These are phyloP conservation scores for Sextonia rubra DNA, from an alignment of 164 flowering plant species.

Conservation along the genomic window DNA sequence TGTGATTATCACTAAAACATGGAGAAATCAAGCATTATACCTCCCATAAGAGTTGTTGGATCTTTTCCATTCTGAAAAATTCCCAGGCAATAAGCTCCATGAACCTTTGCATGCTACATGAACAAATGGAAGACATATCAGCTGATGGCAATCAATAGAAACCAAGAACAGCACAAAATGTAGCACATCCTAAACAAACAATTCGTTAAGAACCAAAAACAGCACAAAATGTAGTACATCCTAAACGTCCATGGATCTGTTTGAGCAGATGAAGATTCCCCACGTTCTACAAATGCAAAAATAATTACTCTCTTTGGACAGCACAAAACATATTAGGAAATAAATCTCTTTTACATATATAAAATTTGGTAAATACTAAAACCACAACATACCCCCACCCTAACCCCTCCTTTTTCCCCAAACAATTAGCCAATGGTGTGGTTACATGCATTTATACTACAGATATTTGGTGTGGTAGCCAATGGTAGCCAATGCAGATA, in stretches of 20 bases:
- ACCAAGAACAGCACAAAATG: not conserved
- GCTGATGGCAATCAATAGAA: not conserved
- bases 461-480: no score
- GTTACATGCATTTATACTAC: no score
- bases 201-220: no score
- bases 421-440: no score
- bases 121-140: not conserved
- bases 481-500: no score
- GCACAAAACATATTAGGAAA: no score
- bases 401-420: no score
- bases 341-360: no score
- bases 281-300: conserved; percentile 41
- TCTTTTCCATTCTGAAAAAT: conserved; percentile 89
- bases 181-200: not conserved
- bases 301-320: not conserved
- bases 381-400: no score
- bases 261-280: conserved; percentile 54
- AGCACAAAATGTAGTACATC: no score
- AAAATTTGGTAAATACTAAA: no score
- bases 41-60: no score
- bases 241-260: conserved; percentile 67
- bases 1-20: not conserved
- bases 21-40: not conserved
- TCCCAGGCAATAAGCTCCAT: conserved; percentile 93
- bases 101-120: conserved; percentile 77